Percentiles rank a stretch among this genome's conserved stretches.
phyloP scores from a whole-genome alignment of 2,329 filamentous ascomycete species.

The Coniochaeta sp. region DNA sequence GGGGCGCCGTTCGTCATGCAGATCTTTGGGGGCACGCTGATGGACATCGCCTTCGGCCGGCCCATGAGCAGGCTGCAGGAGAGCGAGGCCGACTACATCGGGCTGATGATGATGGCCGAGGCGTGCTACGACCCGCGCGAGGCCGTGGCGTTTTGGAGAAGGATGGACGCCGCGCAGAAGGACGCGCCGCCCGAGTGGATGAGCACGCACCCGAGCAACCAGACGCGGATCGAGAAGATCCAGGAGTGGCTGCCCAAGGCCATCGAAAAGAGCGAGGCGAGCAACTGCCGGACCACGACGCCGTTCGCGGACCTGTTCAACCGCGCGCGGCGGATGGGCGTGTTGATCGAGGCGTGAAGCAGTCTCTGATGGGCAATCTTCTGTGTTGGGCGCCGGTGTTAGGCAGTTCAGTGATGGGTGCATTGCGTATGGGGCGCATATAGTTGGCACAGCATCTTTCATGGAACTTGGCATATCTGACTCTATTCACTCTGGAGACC shows the following conservation, averaged over 20 bases:
- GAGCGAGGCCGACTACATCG: conserved; percentile 74
- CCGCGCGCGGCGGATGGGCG: conserved; percentile 33
- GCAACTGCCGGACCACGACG: conserved; percentile 45
- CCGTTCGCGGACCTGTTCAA: conserved; percentile 47
- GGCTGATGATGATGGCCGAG: conserved; percentile 75
- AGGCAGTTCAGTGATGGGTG: no score
- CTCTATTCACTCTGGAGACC: not conserved
- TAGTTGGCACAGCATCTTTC: not conserved
- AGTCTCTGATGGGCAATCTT: no score
- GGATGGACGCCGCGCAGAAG: conserved; percentile 50
- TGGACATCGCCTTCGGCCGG: conserved; percentile 57
- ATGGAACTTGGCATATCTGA: not conserved
- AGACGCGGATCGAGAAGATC: conserved; percentile 59
- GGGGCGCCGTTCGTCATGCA: conserved; percentile 33
- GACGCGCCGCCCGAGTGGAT: conserved; percentile 60
- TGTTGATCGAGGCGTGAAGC: conserved; percentile 13
- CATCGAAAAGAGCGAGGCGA: conserved; percentile 42
- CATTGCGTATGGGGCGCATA: not conserved
- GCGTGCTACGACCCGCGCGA: conserved; percentile 67
- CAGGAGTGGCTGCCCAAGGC: conserved; percentile 54
- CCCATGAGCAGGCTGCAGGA: conserved; percentile 68
- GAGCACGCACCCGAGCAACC: conserved; percentile 69
- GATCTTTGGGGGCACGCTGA: conserved; percentile 36
- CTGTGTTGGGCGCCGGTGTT: not conserved
- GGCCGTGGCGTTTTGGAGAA: conserved; percentile 58